Conservation (phyloP, 805 yeast genomes). For the Starmerella khaoyaiensis region DNA sequence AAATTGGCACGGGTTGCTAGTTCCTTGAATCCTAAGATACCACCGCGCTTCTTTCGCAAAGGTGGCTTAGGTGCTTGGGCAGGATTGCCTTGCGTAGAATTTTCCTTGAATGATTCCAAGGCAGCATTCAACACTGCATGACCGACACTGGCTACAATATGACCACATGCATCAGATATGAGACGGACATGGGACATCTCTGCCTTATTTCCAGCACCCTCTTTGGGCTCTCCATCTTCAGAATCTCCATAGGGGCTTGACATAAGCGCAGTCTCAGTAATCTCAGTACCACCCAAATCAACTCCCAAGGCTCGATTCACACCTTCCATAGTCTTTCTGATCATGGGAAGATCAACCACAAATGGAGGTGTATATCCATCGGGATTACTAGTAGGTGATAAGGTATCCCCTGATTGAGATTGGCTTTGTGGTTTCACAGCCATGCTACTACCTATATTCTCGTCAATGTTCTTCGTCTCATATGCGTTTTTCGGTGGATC, state of each 20-base stretch:
- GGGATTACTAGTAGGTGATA: too few species aligned
- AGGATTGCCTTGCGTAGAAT: conserved; percentile 6
- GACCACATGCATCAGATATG: conserved; percentile 69
- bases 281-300: conserved; percentile 20
- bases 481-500: too few species aligned
- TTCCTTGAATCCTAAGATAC: conserved; percentile 53
- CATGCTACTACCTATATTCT: too few species aligned
- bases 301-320: conserved; percentile 20
- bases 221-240: conserved; percentile 5
- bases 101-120: conserved; percentile 21
- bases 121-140: conserved; percentile 29
- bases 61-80: conserved; percentile 18
- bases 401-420: too few species aligned
- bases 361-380: conserved; percentile 11
- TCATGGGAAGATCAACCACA: conserved; percentile 14
- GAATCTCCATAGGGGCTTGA: conserved; percentile 6
- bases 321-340: conserved; percentile 18
- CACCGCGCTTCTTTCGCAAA: conserved; percentile 29
- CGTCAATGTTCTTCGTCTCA: too few species aligned
- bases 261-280: conserved; percentile 16
- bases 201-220: conserved; percentile 12
- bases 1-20: conserved; percentile 72
- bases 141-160: conserved; percentile 69
- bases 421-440: too few species aligned
- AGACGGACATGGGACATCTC: conserved; percentile 40